Evolutionary conservation across 2,329 filamentous ascomycete species (phyloP).

Genomic region (Fusarium citri): DNA sequence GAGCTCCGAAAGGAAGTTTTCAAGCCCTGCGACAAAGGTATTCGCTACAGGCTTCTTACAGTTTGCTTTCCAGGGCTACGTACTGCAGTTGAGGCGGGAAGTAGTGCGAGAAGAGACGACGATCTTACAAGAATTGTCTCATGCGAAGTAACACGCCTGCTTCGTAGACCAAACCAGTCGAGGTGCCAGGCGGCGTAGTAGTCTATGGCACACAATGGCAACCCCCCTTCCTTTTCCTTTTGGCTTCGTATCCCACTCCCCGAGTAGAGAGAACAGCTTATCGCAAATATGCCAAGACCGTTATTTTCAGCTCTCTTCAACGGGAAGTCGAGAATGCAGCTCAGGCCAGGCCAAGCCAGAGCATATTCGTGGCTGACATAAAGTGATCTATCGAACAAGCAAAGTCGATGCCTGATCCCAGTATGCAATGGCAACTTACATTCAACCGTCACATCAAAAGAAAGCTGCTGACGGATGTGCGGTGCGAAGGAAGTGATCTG

Average conservation of each 20-base stretch:
- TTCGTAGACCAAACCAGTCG: background rate
- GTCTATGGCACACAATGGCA: background rate
- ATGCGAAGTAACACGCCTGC: background rate
- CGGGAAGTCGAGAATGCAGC: background rate
- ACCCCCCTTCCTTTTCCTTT: background rate
- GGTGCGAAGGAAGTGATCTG: constrained; percentile 8
- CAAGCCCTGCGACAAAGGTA: background rate
- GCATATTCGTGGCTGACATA: constrained; percentile 1
- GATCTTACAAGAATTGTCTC: background rate
- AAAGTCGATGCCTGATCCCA: constrained; percentile 25
- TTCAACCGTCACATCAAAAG: background rate
- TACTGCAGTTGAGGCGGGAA: constrained; percentile 1
- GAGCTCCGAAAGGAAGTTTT: background rate
- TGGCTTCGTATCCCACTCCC: background rate
- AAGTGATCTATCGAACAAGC: constrained; percentile 30
- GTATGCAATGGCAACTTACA: constrained; percentile 18
- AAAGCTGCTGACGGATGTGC: constrained; percentile 9
- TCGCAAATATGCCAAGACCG: constrained; percentile 6
- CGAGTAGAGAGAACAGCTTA: constrained; percentile 2
- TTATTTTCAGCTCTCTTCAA: constrained; percentile 13
- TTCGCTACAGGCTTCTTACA: background rate
- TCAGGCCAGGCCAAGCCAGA: background rate
- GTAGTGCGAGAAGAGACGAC: constrained; percentile 1
- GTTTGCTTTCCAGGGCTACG: background rate
- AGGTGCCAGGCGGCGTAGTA: background rate